Base-by-base conservation (phyloP, 768 basidiomycete genomes). In the Auriscalpium orientale region DNA sequence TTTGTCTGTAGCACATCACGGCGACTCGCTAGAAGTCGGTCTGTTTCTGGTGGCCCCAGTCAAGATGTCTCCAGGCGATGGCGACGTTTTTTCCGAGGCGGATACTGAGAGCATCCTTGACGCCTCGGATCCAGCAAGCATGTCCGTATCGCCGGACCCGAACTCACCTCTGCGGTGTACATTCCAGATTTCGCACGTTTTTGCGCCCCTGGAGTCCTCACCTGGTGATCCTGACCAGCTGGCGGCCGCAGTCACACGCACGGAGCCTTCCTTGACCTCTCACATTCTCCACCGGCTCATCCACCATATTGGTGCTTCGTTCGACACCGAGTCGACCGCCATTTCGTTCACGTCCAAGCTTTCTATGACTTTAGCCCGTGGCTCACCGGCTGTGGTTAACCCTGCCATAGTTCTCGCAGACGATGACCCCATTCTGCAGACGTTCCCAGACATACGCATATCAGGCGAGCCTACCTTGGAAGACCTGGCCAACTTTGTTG, bases 11-110 rank as follows among this genome's bases (percentile, higher is more conserved):
- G 76, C 89, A n/a, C 73, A 74, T 48, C 73, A 67, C 37, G 90
- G 90, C 13, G 95, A 97, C 67, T 83, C 87, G 36, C 79, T 98
- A 47, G 93, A 95, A 65, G 70, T 97, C 54, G 92, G 95, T 8
- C 78, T 98, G 20, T 78, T 80, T 57, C 73, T 90, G 47, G 73
- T 68, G 55, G 69, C 71, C 8, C 61, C 67, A 13, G 57, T 57
- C 16, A 35, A 36, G 38, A 43, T 43, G n/a, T 53, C 53, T 34
- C 37, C 53, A 3, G 58, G 54, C 28, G 20, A 54, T 7, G 40
- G 15, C 40, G 40, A 43, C 40, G 40, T 43, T 15, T 18, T 43
- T 18, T 43, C 40, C 8, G 40, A 43, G 18, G 40, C 40, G 18
- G 49, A n/a, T 5, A 20, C 55, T 3, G 51, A 56, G 16, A 50